Conservation (phyloP, 2,329 filamentous ascomycete species). For the Colletotrichum tropicicola region DNA sequence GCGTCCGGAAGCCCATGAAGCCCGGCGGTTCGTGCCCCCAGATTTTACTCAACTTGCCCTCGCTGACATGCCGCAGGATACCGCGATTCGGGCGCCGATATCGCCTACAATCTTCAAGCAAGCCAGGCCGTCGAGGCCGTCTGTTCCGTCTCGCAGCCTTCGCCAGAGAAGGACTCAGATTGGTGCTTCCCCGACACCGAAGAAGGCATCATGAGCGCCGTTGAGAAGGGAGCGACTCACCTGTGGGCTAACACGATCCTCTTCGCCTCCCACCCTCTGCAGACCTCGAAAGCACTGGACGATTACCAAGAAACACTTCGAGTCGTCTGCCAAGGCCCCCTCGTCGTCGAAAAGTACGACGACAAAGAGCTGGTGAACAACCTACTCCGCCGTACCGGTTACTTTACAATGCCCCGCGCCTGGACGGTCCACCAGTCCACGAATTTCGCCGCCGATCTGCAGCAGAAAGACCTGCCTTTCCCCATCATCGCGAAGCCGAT, state of each 20-base stretch:
- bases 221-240: conserved; percentile 51
- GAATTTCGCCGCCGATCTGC: background rate
- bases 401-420: conserved; percentile 49
- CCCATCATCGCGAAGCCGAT: conserved; percentile 59
- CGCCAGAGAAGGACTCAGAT: conserved; percentile 39
- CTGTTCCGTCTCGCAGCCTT: conserved; percentile 39
- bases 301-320: conserved; percentile 40
- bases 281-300: conserved; percentile 46
- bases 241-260: conserved; percentile 62
- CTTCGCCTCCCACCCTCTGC: conserved; percentile 57
- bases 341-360: conserved; percentile 57
- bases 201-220: conserved; percentile 48
- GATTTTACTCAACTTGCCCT: no score
- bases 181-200: conserved; percentile 56
- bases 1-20: conserved; percentile 57
- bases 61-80: background rate
- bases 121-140: conserved; percentile 40
- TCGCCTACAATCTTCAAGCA: background rate
- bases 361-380: conserved; percentile 59
- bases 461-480: conserved; percentile 15
- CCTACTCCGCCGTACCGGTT: conserved; percentile 44
- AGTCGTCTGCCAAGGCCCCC: conserved; percentile 56
- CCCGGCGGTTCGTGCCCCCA: conserved; percentile 46
- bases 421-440: conserved; percentile 39
- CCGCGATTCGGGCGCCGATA: background rate